These are phyloP conservation scores for Neonectria punicea DNA, from an alignment of 2,329 filamentous ascomycete species.

Conservation along the genomic window DNA sequence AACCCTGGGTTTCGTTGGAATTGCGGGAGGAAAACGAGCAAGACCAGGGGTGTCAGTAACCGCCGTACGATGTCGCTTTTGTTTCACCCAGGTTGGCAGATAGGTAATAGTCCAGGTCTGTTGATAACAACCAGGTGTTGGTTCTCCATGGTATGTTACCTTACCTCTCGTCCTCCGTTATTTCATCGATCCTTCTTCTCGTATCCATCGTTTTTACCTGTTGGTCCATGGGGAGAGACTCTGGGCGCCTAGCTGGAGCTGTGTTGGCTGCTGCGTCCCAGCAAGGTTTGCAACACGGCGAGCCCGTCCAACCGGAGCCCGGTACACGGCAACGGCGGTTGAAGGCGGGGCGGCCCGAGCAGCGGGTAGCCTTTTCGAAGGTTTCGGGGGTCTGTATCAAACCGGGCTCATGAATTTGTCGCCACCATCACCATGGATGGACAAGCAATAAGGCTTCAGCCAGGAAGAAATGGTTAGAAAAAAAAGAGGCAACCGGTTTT, in stretches of 20 bases:
- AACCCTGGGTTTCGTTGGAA: not conserved
- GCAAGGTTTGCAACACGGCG: not conserved
- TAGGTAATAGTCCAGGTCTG: not conserved
- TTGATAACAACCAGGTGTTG: not conserved
- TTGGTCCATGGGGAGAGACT: not conserved
- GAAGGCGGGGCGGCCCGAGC: conserved; percentile 11
- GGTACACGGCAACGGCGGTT: not conserved
- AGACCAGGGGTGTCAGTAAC: not conserved
- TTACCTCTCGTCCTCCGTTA: too few species aligned
- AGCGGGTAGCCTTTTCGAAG: not conserved
- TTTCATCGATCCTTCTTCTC: not conserved
- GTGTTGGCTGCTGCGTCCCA: conserved; percentile 4
- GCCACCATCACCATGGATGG: not conserved
- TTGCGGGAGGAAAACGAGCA: not conserved
- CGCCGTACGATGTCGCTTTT: not conserved
- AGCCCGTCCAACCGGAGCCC: not conserved
- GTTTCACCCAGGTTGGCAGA: not conserved
- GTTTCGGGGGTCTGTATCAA: not conserved
- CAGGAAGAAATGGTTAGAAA: not conserved
- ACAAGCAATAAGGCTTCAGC: not conserved
- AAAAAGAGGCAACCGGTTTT: conserved; percentile 4
- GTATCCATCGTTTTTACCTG: not conserved
- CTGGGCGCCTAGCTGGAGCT: not conserved
- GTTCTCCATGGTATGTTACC: not conserved
- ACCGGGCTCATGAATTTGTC: not conserved